Base-by-base conservation (phyloP, 106 monocot species). In the Allium cepa region DNA sequence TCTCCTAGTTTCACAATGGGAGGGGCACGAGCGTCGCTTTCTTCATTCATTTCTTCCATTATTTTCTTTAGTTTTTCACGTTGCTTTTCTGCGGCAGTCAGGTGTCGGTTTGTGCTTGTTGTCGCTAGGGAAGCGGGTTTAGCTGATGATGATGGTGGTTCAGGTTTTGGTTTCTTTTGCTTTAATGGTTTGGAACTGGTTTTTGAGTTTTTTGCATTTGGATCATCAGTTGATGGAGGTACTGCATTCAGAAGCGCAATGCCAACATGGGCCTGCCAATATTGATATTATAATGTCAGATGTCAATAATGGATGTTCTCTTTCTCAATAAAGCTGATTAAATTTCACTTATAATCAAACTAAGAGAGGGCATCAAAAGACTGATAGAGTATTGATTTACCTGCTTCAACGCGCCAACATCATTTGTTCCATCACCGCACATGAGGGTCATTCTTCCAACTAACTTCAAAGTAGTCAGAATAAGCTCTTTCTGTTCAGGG, bases 341-440 rank as follows among this genome's bases (percentile, higher is more conserved):
- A 53, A 73, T 17, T 60, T 47, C 12, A 5, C 16, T 36, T 36
- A 36, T 36, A 36, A 36, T 36, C 36, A 36, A 36, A 36, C 36
- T 5, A 36, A 5, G 36, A 36, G 36, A 36, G 5, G 50, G 26
- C 9, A 15, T 27, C 53, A 67, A 11, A 36, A 17, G 14, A 64
- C 22, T 7, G 26, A 67, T 17, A 22, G 7, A 26, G 53, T 67
- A 8, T 48, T n/a, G 12, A 47, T 46, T 22, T 63, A 90, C 99
- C 99, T 99, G 99, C 65, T 99, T 99, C 12, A 99, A 78, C 53
- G 99, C 99, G 7, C 99, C 99, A 69, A 99, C 99, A 77, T 99
- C 99, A 81, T 99, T 99, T 10, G 99, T 99, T 79, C 99, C 99
- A 90, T 99, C 99, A 64, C 99, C 99, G 76, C 99, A 99, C 99